Base-by-base conservation (phyloP, 2,329 filamentous ascomycete genomes). In the Talaromyces sp. region DNA sequence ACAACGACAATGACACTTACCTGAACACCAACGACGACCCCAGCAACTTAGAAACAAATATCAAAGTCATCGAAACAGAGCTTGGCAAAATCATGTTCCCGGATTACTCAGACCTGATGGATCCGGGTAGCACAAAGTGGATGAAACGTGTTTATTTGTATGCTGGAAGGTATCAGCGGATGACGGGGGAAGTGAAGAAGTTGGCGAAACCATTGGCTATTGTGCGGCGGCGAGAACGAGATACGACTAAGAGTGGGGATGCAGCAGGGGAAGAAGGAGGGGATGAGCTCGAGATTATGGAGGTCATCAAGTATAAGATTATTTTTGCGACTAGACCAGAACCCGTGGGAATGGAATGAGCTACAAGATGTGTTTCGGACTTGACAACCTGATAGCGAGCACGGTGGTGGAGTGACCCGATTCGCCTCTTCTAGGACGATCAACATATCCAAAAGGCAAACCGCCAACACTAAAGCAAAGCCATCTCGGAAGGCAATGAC, bases 71-170 rank as follows among this genome's bases (percentile, higher is more conserved):
- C 63, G 75, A 80, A 59, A 84, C 85, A 1, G 77, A 81, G 28
- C 82, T 96, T 66, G 92, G 92, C 35, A 87, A 85, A 62, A 82
- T 96, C 33, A 83, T 89, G 35, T 96, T 96, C 70, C 92, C 92
- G 1, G 83, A 91, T 69, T 91, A 93, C 73, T 81, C 85, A 59
- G 58, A 62, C 25, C 76, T 84, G 8, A 78, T 83, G 31, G 77
- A 75, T 54, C 61, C 73, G 0, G 80, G 80, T 16, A 58, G 52
- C 11, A 88, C 85, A 0, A 84, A 84, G 9, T 97, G 93, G 93
- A 96, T 93, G 90, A 96, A 92, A 77, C 84, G 86, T 39, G 92
- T 93, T 31, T 91, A 96, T 72, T 79, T 98, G 56, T 96, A 93
- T 72, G 85, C 98, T 4, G 95, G 93, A 5, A 86, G 88, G 71